Evolutionary conservation across 257 asterid genomes (phyloP).

Genomic region (Solanum appendiculatum): DNA sequence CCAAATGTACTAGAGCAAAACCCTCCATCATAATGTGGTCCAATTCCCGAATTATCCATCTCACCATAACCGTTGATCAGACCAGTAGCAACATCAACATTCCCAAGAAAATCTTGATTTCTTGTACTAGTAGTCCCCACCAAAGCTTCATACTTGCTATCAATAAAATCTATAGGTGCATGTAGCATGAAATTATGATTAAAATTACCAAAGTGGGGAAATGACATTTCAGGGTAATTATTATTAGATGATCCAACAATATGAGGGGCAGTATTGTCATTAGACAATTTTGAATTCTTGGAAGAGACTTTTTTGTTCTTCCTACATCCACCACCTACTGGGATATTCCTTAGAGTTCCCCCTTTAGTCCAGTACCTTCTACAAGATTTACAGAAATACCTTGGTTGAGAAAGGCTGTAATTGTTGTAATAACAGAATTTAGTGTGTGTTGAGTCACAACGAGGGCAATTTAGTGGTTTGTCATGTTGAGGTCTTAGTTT

Average conservation of each 20-base stretch:
- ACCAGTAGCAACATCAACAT: conserved; percentile 1
- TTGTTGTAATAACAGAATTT: conserved; percentile 96
- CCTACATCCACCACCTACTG: conserved; percentile 93
- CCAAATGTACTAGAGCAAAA: conserved; percentile 32
- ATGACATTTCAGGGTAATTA: conserved; percentile 23
- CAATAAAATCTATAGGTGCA: conserved; percentile 54
- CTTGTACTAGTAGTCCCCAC: conserved; percentile 11
- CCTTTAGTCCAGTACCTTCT: conserved; percentile 98
- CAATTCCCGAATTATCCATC: background rate
- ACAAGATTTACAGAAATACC: conserved; percentile 92
- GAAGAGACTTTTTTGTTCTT: conserved; percentile 65
- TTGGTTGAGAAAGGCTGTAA: conserved; percentile 87
- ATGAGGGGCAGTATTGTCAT: background rate
- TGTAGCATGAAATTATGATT: conserved; percentile 11
- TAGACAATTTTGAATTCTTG: conserved; percentile 17
- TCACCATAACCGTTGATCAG: conserved; percentile 7
- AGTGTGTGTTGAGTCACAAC: conserved; percentile 92
- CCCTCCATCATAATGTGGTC: conserved; percentile 10
- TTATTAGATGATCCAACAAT: conserved; percentile 14
- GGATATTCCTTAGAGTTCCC: conserved; percentile 87
- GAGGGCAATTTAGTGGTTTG: conserved; percentile 66
- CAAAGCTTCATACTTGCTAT: conserved; percentile 37
- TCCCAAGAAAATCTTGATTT: conserved; percentile 25
- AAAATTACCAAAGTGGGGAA: conserved; percentile 16
- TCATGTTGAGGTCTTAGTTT: conserved; percentile 73